Evolutionary conservation across 2,329 filamentous ascomycete genomes (phyloP).

Genomic region (Arthrobotrys conoides): DNA sequence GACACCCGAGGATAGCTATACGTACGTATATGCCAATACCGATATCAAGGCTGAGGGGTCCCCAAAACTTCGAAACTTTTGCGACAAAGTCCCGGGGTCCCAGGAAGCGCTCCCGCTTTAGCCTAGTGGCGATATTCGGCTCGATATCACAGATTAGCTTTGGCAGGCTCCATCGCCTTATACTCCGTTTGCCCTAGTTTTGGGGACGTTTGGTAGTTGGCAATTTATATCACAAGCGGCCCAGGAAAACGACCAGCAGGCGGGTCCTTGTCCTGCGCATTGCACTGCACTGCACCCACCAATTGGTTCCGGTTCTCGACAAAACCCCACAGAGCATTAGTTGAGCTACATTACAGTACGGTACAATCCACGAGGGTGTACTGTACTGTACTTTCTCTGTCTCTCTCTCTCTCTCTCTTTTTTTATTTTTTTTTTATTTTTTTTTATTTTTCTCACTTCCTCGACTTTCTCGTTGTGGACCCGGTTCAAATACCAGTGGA

Average conservation of each 20-base stretch:
- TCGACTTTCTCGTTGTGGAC: too few relatives aligned
- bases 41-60: background rate
- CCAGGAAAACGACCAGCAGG: conserved; percentile 17
- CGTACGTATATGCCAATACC: conserved; percentile 9
- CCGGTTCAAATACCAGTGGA: conserved; percentile 27
- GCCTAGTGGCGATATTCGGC: conserved; percentile 32
- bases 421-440: conserved; percentile 18
- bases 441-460: background rate
- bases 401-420: background rate
- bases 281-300: too few relatives aligned
- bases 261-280: conserved; percentile 31
- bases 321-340: conserved; percentile 56
- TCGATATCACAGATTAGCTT: conserved; percentile 33
- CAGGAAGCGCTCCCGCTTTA: conserved; percentile 25
- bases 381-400: background rate
- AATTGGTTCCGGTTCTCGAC: conserved; percentile 31
- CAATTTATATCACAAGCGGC: conserved; percentile 29
- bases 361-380: conserved; percentile 30
- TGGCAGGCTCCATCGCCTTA: conserved; percentile 32
- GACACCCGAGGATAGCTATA: background rate
- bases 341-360: conserved; percentile 25
- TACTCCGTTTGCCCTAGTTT: conserved; percentile 22
- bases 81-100: conserved; percentile 23
- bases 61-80: conserved; percentile 15
- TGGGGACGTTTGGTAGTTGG: conserved; percentile 1